Conservation (phyloP, 2,329 filamentous ascomycete species). For the Epichloe sylvatica region DNA sequence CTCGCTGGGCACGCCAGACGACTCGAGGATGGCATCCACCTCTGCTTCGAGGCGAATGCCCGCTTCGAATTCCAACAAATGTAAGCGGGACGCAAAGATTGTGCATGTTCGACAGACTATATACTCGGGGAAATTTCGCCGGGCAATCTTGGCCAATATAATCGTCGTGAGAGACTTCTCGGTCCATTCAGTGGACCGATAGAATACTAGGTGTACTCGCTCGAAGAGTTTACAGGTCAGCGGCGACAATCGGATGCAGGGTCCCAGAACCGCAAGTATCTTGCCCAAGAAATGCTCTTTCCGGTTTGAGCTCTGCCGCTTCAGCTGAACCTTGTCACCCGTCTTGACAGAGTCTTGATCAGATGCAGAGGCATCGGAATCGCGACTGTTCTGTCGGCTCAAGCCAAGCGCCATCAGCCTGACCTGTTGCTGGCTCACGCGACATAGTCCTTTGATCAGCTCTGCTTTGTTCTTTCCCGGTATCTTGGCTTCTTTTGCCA, state of each 20-base stretch:
- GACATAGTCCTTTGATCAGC: conserved; percentile 58
- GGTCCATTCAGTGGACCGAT: conserved; percentile 91
- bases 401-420: conserved; percentile 59
- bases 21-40: conserved; percentile 72
- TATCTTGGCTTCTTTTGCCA: conserved; percentile 78
- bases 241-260: conserved; percentile 69
- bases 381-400: conserved; percentile 48
- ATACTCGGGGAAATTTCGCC: conserved; percentile 77
- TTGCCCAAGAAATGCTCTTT: conserved; percentile 64
- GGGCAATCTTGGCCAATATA: conserved; percentile 80
- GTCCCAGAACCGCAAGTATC: conserved; percentile 63
- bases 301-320: conserved; percentile 39
- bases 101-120: conserved; percentile 80
- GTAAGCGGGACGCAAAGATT: conserved; percentile 65
- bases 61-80: conserved; percentile 78
- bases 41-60: conserved; percentile 68
- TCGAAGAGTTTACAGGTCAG: conserved; percentile 71
- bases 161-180: conserved; percentile 93
- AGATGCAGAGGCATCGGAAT: conserved; percentile 33
- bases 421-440: conserved; percentile 58
- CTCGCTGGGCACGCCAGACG: conserved; percentile 54
- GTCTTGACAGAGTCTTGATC: conserved; percentile 22
- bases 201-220: conserved; percentile 89
- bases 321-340: conserved; percentile 8
- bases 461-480: conserved; percentile 81